Evolutionary conservation across 164 flowering plant species (phyloP).

Genomic region (Taxillus chinensis): DNA sequence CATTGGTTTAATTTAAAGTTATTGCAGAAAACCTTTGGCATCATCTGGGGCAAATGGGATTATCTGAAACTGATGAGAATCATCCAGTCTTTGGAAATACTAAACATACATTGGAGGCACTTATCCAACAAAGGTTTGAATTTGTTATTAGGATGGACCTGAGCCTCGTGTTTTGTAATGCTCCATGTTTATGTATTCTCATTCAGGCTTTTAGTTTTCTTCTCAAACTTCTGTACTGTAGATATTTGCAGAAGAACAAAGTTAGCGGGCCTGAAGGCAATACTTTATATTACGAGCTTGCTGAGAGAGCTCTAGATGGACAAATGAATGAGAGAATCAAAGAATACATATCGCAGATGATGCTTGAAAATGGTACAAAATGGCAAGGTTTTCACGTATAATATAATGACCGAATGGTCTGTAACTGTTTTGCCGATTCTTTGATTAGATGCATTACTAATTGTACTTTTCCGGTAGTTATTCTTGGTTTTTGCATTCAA

Average conservation of each 20-base stretch:
- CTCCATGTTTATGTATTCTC: background rate
- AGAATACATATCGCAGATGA: slow-evolving; percentile 61
- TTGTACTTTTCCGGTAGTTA: no score
- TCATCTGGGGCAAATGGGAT: slow-evolving; percentile 66
- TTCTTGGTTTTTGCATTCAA: no score
- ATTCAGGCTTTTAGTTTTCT: background rate
- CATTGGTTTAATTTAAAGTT: background rate
- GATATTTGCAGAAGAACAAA: slow-evolving; percentile 73
- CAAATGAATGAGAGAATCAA: slow-evolving; percentile 37
- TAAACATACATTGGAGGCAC: slow-evolving; percentile 66
- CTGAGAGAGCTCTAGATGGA: slow-evolving; percentile 69
- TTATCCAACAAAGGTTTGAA: slow-evolving; percentile 77
- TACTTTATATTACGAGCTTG: slow-evolving; percentile 58
- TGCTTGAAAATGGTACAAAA: background rate
- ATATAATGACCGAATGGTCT: background rate
- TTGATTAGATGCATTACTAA: no score
- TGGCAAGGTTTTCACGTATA: background rate
- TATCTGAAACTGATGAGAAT: slow-evolving; percentile 53
- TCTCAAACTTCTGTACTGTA: slow-evolving; percentile 9
- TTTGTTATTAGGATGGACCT: background rate
- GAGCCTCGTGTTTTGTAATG: background rate
- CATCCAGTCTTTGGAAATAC: slow-evolving; percentile 67
- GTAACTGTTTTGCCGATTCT: background rate
- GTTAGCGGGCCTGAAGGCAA: slow-evolving; percentile 73
- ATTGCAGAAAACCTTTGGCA: slow-evolving; percentile 66